Evolutionary conservation across 192 early-diverging fungal species (phyloP).

Genomic region (Backusella luteola): DNA sequence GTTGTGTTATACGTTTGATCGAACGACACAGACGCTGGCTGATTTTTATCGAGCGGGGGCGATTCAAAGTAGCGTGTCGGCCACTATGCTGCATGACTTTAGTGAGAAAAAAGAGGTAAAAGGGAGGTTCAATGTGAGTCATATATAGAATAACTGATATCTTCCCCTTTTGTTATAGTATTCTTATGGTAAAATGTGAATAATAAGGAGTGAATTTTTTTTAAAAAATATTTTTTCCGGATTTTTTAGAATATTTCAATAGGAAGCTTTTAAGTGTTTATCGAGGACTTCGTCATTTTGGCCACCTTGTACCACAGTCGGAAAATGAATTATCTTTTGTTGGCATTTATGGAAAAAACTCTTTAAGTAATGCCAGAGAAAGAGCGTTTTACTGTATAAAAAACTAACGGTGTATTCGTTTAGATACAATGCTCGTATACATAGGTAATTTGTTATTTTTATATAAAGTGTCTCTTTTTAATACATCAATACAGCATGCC

Average conservation of each 20-base stretch:
- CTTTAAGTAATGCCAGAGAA: slow-evolving; percentile 34
- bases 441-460: background rate
- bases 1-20: slow-evolving; percentile 33
- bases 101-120: background rate
- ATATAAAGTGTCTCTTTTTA: background rate
- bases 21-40: slow-evolving; percentile 40
- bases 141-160: background rate
- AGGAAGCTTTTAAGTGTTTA: slow-evolving; percentile 4
- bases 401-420: background rate
- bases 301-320: slow-evolving; percentile 24
- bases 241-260: background rate
- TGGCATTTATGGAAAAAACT: slow-evolving; percentile 31
- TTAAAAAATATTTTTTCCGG: background rate
- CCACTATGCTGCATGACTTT: background rate
- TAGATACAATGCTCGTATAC: slow-evolving; percentile 7
- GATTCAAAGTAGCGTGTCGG: background rate
- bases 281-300: slow-evolving; percentile 12
- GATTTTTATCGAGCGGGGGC: slow-evolving; percentile 47
- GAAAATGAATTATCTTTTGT: slow-evolving; percentile 33
- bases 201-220: background rate
- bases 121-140: background rate
- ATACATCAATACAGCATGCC: background rate
- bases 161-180: slow-evolving; percentile 9
- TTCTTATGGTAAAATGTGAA: slow-evolving; percentile 36
- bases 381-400: background rate